A percentile compares a stretch with the other conserved stretches of the same genome.
These are phyloP conservation scores for Sequoia sempervirens DNA, from an alignment of 75 land plant species.

Conservation along the genomic window DNA sequence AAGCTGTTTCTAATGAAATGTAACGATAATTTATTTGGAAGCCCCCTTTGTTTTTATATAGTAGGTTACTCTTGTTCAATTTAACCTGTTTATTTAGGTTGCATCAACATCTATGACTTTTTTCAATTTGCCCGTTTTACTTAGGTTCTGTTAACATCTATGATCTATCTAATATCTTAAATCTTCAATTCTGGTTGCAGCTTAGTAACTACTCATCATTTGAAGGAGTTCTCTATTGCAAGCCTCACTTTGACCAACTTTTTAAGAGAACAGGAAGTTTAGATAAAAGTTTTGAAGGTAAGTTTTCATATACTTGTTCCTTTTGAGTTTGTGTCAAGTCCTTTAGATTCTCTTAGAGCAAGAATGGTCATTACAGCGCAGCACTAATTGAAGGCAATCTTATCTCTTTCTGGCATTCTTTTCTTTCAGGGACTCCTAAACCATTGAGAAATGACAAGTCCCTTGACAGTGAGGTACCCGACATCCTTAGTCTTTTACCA, in stretches of 20 bases:
- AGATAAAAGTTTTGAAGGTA: constrained; percentile 49
- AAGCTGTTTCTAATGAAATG: not conserved
- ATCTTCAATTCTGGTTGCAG: constrained; percentile 26
- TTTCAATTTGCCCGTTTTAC: not conserved
- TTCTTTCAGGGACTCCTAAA: constrained; percentile 48
- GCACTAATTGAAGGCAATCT: not conserved
- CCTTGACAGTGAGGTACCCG: constrained; percentile 33
- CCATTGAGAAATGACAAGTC: constrained; percentile 37
- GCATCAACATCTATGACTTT: not conserved
- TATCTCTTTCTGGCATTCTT: not conserved
- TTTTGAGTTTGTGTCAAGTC: not conserved
- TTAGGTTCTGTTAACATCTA: not conserved
- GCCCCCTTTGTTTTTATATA: not conserved
- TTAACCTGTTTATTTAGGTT: not conserved
- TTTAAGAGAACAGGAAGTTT: constrained; percentile 53
- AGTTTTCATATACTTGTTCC: not conserved
- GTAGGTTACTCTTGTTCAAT: not conserved
- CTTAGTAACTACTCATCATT: constrained; percentile 56
- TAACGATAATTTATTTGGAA: not conserved
- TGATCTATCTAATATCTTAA: not conserved
- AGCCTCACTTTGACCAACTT: constrained; percentile 50
- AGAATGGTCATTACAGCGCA: not conserved
- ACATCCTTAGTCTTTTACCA: not conserved
- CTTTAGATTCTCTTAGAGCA: not conserved
- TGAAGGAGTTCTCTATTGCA: constrained; percentile 60